Evolutionary conservation across 306 rosid genomes (phyloP).

Genomic region (Astragalus membranaceus): DNA sequence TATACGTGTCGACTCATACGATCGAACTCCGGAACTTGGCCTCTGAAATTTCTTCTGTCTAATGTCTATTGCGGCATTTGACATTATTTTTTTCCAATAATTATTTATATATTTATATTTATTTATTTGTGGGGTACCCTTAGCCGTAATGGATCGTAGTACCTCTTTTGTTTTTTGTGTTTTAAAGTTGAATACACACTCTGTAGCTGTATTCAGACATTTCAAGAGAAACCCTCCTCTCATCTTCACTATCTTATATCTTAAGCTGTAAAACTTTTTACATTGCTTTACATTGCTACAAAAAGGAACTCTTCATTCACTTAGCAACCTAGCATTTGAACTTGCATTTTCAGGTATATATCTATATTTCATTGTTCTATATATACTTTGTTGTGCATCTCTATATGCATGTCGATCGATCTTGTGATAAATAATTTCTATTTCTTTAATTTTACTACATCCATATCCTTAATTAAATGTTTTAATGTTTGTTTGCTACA

Average conservation of each 20-base stretch:
- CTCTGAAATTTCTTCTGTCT: slow-evolving; percentile 3
- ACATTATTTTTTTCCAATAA: not conserved
- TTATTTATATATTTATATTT: not conserved
- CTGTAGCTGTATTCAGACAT: not conserved
- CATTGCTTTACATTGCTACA: not conserved
- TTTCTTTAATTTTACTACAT: not conserved
- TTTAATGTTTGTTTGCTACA: too few relatives aligned
- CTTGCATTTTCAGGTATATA: slow-evolving; percentile 28
- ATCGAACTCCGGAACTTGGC: slow-evolving; percentile 10
- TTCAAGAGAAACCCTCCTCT: not conserved
- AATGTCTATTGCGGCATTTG: slow-evolving; percentile 8
- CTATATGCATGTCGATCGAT: not conserved
- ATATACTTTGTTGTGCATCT: not conserved
- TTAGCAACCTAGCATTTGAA: not conserved
- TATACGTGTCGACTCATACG: slow-evolving; percentile 37
- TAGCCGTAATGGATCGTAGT: not conserved
- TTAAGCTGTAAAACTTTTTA: not conserved
- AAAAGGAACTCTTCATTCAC: not conserved
- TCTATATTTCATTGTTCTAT: not conserved
- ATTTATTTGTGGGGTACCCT: slow-evolving; percentile 25
- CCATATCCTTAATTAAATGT: not conserved
- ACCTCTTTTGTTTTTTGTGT: not conserved
- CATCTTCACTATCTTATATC: not conserved
- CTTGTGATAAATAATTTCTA: not conserved
- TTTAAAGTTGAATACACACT: not conserved